Evolutionary conservation across 129 eudicot genomes (phyloP).

Genomic region (Cynara cardunculus): DNA sequence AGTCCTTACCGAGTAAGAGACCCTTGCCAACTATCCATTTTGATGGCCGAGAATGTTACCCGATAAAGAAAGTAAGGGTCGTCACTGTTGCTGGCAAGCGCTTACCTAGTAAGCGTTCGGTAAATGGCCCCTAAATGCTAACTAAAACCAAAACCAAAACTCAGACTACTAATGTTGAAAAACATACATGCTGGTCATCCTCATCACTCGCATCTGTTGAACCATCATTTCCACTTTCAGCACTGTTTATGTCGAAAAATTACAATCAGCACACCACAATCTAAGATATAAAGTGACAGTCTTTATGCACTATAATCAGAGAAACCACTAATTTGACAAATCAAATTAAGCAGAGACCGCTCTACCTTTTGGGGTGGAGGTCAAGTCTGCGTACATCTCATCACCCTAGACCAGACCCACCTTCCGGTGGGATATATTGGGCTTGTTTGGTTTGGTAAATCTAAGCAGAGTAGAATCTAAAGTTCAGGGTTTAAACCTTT

Average conservation of each 20-base stretch:
- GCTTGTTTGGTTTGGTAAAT: neutral
- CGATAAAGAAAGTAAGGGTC: neutral
- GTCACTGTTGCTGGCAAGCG: neutral
- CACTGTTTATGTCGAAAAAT: constrained; percentile 38
- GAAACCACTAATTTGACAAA: neutral
- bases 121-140: neutral
- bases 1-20: too few relatives aligned
- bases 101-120: neutral
- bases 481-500: constrained; percentile 44
- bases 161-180: neutral
- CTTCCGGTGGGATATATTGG: neutral
- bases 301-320: neutral
- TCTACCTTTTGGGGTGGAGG: neutral
- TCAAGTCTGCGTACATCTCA: neutral
- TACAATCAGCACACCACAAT: neutral
- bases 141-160: neutral
- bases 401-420: neutral
- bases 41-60: too few relatives aligned
- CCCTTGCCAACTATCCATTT: neutral
- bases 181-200: constrained; percentile 49
- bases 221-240: constrained; percentile 83
- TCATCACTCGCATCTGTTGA: constrained; percentile 85
- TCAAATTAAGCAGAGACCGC: neutral
- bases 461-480: neutral
- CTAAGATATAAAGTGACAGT: neutral